These are phyloP conservation scores for Sclerotinia nivalis DNA, from an alignment of 2,329 filamentous ascomycete genomes.

Conservation along the genomic window DNA sequence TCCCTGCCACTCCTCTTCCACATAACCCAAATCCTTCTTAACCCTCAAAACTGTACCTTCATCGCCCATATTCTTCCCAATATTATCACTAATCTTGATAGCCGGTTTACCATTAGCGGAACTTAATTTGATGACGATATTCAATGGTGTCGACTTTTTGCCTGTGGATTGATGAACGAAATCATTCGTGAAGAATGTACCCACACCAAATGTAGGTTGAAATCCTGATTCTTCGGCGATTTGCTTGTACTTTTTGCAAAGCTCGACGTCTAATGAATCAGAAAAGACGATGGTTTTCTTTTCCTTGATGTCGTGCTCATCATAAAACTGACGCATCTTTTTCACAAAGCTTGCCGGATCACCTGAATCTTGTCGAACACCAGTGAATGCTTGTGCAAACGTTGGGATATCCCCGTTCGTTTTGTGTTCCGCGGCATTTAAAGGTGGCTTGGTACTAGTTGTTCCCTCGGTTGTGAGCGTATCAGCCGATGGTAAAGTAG, in stretches of 20 bases:
- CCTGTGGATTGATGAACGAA: slow-evolving; percentile 72
- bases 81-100: slow-evolving; percentile 90
- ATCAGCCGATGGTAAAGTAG: slow-evolving; percentile 35
- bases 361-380: slow-evolving; percentile 71
- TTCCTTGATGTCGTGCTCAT: slow-evolving; percentile 62
- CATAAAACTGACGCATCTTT: slow-evolving; percentile 53
- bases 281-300: slow-evolving; percentile 94
- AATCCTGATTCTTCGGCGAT: slow-evolving; percentile 80
- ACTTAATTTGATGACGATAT: slow-evolving; percentile 97
- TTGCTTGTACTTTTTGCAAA: slow-evolving; percentile 86
- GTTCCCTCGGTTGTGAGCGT: slow-evolving; percentile 7
- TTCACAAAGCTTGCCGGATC: slow-evolving; percentile 67
- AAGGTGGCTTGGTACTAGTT: slow-evolving; percentile 11
- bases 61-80: slow-evolving; percentile 89
- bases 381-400: slow-evolving; percentile 67
- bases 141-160: slow-evolving; percentile 84
- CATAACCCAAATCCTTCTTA: slow-evolving; percentile 82
- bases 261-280: slow-evolving; percentile 88
- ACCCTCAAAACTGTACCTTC: slow-evolving; percentile 75
- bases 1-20: slow-evolving; percentile 78
- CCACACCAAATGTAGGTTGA: slow-evolving; percentile 86
- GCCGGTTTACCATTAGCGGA: slow-evolving; percentile 78
- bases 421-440: slow-evolving; percentile 46
- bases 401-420: slow-evolving; percentile 46
- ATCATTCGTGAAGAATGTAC: slow-evolving; percentile 95